A percentile compares a stretch with the other conserved stretches of the same genome.
These are phyloP conservation scores for Euphorbia corollata DNA, from an alignment of 441 rosid species.

Conservation along the genomic window DNA sequence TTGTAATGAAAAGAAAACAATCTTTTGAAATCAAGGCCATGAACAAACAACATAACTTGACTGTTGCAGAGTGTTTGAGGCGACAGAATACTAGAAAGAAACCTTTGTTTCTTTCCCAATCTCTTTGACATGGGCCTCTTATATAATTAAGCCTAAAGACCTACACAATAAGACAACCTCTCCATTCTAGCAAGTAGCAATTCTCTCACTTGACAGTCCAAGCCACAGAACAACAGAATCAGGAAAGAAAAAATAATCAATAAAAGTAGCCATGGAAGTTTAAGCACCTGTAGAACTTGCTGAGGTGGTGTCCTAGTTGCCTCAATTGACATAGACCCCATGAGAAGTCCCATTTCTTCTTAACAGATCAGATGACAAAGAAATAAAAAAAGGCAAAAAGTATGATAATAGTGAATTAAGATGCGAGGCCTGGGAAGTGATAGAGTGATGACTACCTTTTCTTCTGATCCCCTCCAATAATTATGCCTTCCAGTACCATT, in stretches of 20 bases:
- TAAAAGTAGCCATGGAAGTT: conserved; percentile 24
- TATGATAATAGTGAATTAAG: conserved; percentile 30
- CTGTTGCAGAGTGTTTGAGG: conserved; percentile 20
- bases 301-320: conserved; percentile 26
- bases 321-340: conserved; percentile 52
- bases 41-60: conserved; percentile 12
- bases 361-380: conserved; percentile 43
- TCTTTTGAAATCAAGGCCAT: conserved; percentile 6
- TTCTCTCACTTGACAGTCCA: conserved; percentile 12
- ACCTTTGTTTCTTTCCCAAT: not conserved
- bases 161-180: conserved; percentile 24
- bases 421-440: conserved; percentile 31
- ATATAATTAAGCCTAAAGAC: conserved; percentile 9
- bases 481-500: conserved; percentile 35
- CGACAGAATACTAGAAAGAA: conserved; percentile 10
- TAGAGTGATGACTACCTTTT: conserved; percentile 31
- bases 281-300: conserved; percentile 19
- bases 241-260: conserved; percentile 25
- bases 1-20: too few species aligned
- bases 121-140: conserved; percentile 15
- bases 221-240: conserved; percentile 20
- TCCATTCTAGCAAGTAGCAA: conserved; percentile 12
- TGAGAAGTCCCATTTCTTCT: conserved; percentile 28
- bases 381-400: conserved; percentile 30
- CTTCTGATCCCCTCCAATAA: conserved; percentile 43